These are phyloP conservation scores for Incumbomyces delicatus DNA, from an alignment of 2,329 filamentous ascomycete genomes.

Conservation along the genomic window DNA sequence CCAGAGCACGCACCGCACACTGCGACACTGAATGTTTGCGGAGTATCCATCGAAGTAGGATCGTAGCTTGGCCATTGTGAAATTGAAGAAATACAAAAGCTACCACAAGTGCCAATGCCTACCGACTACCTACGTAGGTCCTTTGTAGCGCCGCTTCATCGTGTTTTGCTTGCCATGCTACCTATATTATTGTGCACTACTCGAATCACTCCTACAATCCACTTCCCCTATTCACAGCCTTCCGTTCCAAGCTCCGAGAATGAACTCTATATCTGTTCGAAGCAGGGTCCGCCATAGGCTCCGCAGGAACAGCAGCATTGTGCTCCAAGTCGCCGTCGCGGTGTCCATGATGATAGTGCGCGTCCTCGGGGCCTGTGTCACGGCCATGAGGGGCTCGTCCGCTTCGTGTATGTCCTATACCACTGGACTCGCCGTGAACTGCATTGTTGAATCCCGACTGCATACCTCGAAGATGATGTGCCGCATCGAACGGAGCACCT, in stretches of 20 bases:
- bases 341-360: background rate
- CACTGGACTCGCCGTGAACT: conserved; percentile 1
- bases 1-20: too few species aligned
- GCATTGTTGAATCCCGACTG: conserved; percentile 15
- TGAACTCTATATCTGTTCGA: conserved; percentile 9
- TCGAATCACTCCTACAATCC: background rate
- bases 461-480: conserved; percentile 16
- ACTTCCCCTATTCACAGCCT: conserved; percentile 5
- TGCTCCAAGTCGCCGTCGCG: conserved; percentile 12
- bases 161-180: too few species aligned
- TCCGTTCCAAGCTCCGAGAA: conserved; percentile 11
- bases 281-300: background rate
- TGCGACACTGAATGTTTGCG: too few species aligned
- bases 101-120: too few species aligned
- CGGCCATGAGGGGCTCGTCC: background rate
- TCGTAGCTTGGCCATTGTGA: too few species aligned
- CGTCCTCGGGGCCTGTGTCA: background rate
- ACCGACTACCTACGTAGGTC: too few species aligned
- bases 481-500: conserved; percentile 36
- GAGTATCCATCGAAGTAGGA: too few species aligned
- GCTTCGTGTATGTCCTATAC: background rate
- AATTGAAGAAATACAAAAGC: too few species aligned
- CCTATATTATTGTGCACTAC: too few species aligned
- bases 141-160: too few species aligned
- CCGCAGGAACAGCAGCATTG: conserved; percentile 8